phyloP scores from a whole-genome alignment of 2,329 filamentous ascomycete species.

The Cryoendolithus antarcticus region DNA sequence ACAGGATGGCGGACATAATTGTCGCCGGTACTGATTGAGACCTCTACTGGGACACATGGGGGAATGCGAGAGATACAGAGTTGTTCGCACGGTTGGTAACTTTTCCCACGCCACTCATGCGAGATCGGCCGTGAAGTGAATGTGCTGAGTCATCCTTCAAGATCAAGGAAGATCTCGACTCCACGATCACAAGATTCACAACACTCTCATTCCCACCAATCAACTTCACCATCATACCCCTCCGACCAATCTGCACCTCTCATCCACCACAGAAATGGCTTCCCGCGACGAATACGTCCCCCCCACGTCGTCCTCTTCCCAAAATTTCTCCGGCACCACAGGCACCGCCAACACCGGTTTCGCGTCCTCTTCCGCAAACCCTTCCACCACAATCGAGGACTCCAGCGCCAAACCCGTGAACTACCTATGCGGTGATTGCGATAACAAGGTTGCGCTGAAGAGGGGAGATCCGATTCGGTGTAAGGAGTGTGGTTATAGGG shows the following conservation, averaged over 20 bases:
- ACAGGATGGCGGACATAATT: conserved; percentile 90
- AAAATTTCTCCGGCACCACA: conserved; percentile 21
- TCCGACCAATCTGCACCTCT: no score
- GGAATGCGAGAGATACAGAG: no score
- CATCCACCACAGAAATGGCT: conserved; percentile 13
- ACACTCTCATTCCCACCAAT: no score
- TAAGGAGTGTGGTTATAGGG: conserved; percentile 86
- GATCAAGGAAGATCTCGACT: no score
- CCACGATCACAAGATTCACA: no score
- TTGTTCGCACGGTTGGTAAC: no score
- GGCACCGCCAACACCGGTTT: conserved; percentile 15
- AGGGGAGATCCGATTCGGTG: conserved; percentile 73
- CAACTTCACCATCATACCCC: conserved; percentile 2
- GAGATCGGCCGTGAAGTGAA: no score
- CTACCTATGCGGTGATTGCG: conserved; percentile 69
- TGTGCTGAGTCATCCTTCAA: no score
- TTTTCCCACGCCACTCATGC: no score
- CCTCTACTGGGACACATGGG: conserved; percentile 21
- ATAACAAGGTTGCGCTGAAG: conserved; percentile 60
- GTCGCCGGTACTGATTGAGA: not conserved
- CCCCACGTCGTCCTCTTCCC: conserved; percentile 41
- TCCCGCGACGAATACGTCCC: conserved; percentile 68
- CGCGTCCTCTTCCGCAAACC: conserved; percentile 49
- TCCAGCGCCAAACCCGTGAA: conserved; percentile 29
- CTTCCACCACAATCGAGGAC: conserved; percentile 30